Evolutionary conservation across 2,329 filamentous ascomycete species (phyloP), one percentile per base, ranked within the genome.

Genomic region (Colletotrichum karsti): DNA sequence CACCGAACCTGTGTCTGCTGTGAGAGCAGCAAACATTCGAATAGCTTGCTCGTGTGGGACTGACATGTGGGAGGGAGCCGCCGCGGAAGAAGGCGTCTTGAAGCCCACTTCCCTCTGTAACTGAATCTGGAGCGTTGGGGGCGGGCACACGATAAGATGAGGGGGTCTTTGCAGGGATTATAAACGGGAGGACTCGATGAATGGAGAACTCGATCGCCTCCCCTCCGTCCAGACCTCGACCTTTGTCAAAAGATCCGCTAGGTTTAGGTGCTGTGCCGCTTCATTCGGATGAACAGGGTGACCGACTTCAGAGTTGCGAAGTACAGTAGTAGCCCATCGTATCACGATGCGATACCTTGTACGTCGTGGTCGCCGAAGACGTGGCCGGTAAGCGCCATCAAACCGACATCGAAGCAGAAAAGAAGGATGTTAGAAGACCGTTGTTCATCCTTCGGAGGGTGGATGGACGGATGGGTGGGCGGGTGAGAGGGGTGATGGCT

Each of bases 51-150:
- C 24, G 8, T 30, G 55, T 60, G 55, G 55, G 18, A 65, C 57
- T 55, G 33, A 33, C 39, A 26, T 39, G 39, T 62, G 63, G 48
- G 30, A 66, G n/a, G 24, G 48, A 60, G 5, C 56, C 46, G 41
- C 22, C 54, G 24, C 35, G 13, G 33, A 24, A 13, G 35, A 53
- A 30, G n/a, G n/a, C 22, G 50, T 37, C n/a, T 3, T 13, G 18
- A 37, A 12, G 30, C 8, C 30, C 30, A 13, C 13, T 53, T 37
- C 30, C 35, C 22, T 30, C 12, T 50, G 26, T 24, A 30, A 50
- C 15, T 30, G 15, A 50, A 33, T 6, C 28, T 53, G 13, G 50
- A 20, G 30, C 28, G 50, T 18, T 7, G 15, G 18, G 15, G 28
- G n/a, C 28, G 50, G 33, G 53, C 53, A 46, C 30, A 39, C 33